Evolutionary conservation across 1,284 basidiomycete genomes (phyloP).

Genomic region (Apiotrichum akiyoshidainum): DNA sequence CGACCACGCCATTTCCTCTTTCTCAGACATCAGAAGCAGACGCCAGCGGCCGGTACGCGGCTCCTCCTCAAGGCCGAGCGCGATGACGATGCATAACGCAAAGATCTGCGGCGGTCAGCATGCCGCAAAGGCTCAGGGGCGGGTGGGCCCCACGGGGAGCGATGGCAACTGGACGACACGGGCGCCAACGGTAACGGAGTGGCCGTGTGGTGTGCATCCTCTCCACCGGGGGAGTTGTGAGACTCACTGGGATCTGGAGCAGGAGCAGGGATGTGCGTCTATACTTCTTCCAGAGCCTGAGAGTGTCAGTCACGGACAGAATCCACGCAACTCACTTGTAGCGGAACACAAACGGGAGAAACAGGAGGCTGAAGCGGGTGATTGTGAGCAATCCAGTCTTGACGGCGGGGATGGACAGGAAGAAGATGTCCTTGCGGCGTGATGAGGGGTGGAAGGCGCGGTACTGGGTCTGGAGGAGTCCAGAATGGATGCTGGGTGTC

Average conservation of each 20-base stretch:
- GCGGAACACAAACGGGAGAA: slow-evolving; percentile 54
- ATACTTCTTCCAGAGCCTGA: slow-evolving; percentile 51
- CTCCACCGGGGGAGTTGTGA: no score
- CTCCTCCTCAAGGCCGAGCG: slow-evolving; percentile 54
- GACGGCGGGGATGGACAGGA: slow-evolving; percentile 53
- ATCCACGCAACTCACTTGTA: slow-evolving; percentile 43
- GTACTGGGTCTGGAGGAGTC: neutral
- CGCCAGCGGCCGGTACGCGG: slow-evolving; percentile 54
- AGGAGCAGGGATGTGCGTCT: slow-evolving; percentile 47
- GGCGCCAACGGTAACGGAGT: no score
- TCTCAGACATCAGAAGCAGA: slow-evolving; percentile 55
- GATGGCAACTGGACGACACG: no score
- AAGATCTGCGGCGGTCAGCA: slow-evolving; percentile 44
- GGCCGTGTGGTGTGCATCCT: no score
- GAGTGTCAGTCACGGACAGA: neutral
- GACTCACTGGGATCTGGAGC: slow-evolving; percentile 52
- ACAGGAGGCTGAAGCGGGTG: slow-evolving; percentile 51
- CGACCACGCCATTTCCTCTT: slow-evolving; percentile 56
- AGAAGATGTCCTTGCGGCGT: slow-evolving; percentile 51
- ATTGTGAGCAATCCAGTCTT: slow-evolving; percentile 51
- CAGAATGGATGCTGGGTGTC: neutral
- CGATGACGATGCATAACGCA: slow-evolving; percentile 54
- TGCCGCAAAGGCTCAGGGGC: no score
- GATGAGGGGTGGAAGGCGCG: slow-evolving; percentile 43
- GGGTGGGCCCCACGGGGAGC: no score